Percentiles rank a stretch among this genome's conserved stretches.
These are phyloP conservation scores for Neurospora sp. DNA, from an alignment of 495 filamentous ascomycete species.

Conservation along the genomic window DNA sequence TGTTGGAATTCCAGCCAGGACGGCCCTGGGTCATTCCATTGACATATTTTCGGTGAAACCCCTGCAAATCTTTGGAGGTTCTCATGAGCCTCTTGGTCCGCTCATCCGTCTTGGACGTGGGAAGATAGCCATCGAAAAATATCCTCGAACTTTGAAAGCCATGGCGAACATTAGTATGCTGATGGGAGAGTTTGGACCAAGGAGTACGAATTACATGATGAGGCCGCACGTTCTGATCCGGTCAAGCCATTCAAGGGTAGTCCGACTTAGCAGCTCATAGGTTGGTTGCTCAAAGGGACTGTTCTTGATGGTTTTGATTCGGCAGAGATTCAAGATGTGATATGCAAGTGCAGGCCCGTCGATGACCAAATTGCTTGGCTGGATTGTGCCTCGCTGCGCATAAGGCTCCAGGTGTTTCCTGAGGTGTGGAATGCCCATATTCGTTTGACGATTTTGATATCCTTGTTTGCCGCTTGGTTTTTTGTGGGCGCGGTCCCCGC, in stretches of 20 bases:
- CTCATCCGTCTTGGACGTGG: conserved; percentile 26
- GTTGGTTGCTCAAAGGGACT: conserved; percentile 44
- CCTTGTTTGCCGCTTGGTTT: neutral
- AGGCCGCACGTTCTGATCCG: conserved; percentile 40
- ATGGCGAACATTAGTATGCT: conserved; percentile 2
- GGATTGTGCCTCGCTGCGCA: conserved; percentile 38
- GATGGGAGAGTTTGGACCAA: neutral
- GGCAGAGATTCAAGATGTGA: conserved; percentile 49
- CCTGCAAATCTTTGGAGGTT: conserved; percentile 12
- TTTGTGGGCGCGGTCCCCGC: neutral
- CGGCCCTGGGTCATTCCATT: conserved; percentile 9
- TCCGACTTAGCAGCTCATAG: conserved; percentile 49
- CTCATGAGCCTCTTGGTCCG: conserved; percentile 17
- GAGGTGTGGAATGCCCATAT: conserved; percentile 66
- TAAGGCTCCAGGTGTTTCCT: conserved; percentile 48
- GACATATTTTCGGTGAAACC: conserved; percentile 10
- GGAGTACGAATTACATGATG: conserved; percentile 41
- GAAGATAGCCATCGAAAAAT: conserved; percentile 72
- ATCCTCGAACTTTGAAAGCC: conserved; percentile 40
- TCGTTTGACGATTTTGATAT: neutral
- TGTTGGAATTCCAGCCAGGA: neutral
- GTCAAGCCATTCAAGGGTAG: conserved; percentile 52
- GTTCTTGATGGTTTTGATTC: conserved; percentile 25
- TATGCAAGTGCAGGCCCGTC: conserved; percentile 72
- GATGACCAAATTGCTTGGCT: conserved; percentile 43